Evolutionary conservation across 495 filamentous ascomycete species (phyloP), one percentile per base, ranked within the genome.

Genomic region (Friedmanniomyces simplex): DNA sequence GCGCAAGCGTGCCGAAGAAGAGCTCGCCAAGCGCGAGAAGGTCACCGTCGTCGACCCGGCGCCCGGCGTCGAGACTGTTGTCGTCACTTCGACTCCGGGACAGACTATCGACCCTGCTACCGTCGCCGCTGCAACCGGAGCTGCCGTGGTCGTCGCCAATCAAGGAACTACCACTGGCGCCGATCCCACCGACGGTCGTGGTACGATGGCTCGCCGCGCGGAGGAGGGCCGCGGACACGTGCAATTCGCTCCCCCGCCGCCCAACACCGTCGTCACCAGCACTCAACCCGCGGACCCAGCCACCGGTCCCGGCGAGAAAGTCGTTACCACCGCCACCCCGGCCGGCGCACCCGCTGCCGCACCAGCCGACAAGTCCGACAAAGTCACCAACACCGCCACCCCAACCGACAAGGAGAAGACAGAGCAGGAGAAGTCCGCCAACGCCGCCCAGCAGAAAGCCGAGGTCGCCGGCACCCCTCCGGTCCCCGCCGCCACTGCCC

Each of bases 141-240:
- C 14, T n/a, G 41, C 20, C 14, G 41, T 43, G 3, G 14, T 22
- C 16, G 20, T 13, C 14, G 20, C 41, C 5, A 22, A 43, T 5
- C 14, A n/a, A 43, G 24, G 7, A 4, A 28, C 18, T 21, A 26
- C 18, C 16, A 6, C 46, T 24, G 28, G 28, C 28, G 46, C 18
- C 18, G 46, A 28, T 18, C 46, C 46, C 3, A 26, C 2, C 26
- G 49, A 52, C 7, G 51, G 37, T 24, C 30, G 37, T 5, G 51
- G 51, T 2, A 54, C 51, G 1, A 11, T 54, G 37, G 37, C 26
- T 12, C 51, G 51, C 21, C 22, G 34, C 10, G 51, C 51, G 6
- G 51, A 54, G 25, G 51, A 54, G 18, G 51, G 51, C 11, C 51
- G 51, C 20, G 51, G 51, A 8, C 51, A 13, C 16, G 51, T 54